Evolutionary conservation across 805 yeast species (phyloP).

Genomic region (Sugiyamaella lignohabitans): DNA sequence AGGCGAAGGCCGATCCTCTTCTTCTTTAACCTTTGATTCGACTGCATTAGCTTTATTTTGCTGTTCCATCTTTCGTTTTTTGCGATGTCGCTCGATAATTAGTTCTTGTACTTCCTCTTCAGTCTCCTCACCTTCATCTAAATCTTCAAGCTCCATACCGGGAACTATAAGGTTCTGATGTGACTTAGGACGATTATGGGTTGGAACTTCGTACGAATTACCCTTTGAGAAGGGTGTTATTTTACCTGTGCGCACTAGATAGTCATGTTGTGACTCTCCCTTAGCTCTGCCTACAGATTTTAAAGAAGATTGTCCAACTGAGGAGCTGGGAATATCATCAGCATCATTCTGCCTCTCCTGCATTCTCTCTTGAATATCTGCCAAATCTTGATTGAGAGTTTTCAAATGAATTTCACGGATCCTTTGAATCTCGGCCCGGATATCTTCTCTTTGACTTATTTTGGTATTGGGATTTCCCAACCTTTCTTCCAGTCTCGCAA

Average conservation of each 20-base stretch:
- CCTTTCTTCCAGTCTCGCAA: conserved; percentile 43
- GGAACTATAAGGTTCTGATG: conserved; percentile 47
- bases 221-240: conserved; percentile 86
- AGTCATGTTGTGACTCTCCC: conserved; percentile 77
- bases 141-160: conserved; percentile 35
- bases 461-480: conserved; percentile 49
- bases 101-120: conserved; percentile 8
- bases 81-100: not conserved
- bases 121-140: conserved; percentile 13
- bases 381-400: conserved; percentile 52
- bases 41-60: not conserved
- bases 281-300: conserved; percentile 37
- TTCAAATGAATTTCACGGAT: conserved; percentile 45
- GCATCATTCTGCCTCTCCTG: conserved; percentile 28
- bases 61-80: conserved; percentile 6
- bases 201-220: conserved; percentile 8
- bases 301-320: too few species aligned
- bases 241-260: conserved; percentile 78
- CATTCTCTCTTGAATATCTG: conserved; percentile 52
- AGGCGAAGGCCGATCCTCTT: too few species aligned
- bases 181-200: conserved; percentile 20
- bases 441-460: conserved; percentile 54
- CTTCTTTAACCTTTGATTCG: conserved; percentile 4
- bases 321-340: too few species aligned
- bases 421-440: conserved; percentile 48